Evolutionary conservation across 2,329 filamentous ascomycete species (phyloP), one percentile per base, ranked within the genome.

Genomic region (Tothia fuscella): DNA sequence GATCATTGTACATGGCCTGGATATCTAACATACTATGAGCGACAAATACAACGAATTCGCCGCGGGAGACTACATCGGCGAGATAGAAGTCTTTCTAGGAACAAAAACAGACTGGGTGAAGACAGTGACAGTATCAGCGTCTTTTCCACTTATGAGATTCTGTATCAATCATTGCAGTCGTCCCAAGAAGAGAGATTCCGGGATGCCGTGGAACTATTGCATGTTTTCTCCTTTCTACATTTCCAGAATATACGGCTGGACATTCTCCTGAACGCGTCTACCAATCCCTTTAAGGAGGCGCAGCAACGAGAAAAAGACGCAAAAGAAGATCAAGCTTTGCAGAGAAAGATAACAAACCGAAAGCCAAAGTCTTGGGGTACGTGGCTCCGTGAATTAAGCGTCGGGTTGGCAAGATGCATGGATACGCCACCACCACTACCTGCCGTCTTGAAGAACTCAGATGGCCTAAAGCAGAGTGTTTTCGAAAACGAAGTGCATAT

Each of bases 141-240:
- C 44, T 56, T 50, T 37, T 49, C 53, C 6, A 56, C 47, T 30
- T 58, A 48, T 40, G 56, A 58, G 36, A 48, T 58, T 20, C 42
- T 51, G 0, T 53, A 50, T 35, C 43, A 45, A 24, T 48, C 35
- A 6, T 49, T 59, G 6, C 50, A 51, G 22, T 35, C 25, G 6
- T 41, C 36, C 10, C 42, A 45, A 2, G 44, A 44, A 4, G 20
- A 47, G 31, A 44, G 46, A 32, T 42, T 49, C 24, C 36, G 47
- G 47, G 58, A 61, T 47, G 56, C 55, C n/a, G 36, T 61, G 2
- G 47, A 59, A 25, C 43, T 61, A n/a, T 46, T 61, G 25, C 51
- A 57, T 24, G 47, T 53, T 5, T 56, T 60, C 33, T 51, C 56
- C 5, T 60, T 56, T 44, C 48, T 58, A 42, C 47, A 58, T 45